Evolutionary conservation across 202 grass and related monocot genomes (phyloP), one percentile per base, ranked within the genome.

Genomic region (Elaeis oleifera): DNA sequence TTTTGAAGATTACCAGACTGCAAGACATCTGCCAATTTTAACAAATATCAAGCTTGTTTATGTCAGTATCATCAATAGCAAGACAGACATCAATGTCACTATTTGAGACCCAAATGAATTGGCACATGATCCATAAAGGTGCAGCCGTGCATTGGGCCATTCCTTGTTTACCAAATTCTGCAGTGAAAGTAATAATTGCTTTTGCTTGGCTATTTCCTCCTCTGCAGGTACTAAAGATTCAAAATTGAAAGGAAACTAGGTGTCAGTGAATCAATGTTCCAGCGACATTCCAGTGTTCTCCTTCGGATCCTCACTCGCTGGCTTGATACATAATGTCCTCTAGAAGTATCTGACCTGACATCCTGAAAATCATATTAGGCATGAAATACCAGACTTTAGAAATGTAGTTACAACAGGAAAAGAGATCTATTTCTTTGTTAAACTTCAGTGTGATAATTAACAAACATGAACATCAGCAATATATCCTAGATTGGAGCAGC

Each of bases 81-180:
- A 97, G 82, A 83, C 92, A 97, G 66, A 97, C 73, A 78, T 97
- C 92, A 73, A 97, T 84, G 64, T 97, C 92, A 74, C 92, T 97
- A 77, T 91, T 97, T 50, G 88, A 81, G 65, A 91, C 86, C 49
- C 88, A 5, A 97, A 97, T 19, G 79, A 85, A 78, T 83, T 97
- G 17, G 92, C 92, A 84, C 92, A 97, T 53, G 92, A 97, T 70
- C 92, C 92, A 81, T 97, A 97, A 20, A 97, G 79, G 61, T 81
- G 80, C 51, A 97, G 68, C 60, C 76, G 80, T 68, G 92, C 79
- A 74, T 79, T 67, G 62, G 92, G 88, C 92, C 84, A 97, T 81
- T 97, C 84, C 66, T 52, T 77, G 52, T 71, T 83, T 81, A 97
- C 83, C 57, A 97, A 54, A 60, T 79, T 91, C 68, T 76, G 69